These are phyloP conservation scores for Talaromyces nanjingensis DNA, from an alignment of 495 filamentous ascomycete species.

Conservation along the genomic window DNA sequence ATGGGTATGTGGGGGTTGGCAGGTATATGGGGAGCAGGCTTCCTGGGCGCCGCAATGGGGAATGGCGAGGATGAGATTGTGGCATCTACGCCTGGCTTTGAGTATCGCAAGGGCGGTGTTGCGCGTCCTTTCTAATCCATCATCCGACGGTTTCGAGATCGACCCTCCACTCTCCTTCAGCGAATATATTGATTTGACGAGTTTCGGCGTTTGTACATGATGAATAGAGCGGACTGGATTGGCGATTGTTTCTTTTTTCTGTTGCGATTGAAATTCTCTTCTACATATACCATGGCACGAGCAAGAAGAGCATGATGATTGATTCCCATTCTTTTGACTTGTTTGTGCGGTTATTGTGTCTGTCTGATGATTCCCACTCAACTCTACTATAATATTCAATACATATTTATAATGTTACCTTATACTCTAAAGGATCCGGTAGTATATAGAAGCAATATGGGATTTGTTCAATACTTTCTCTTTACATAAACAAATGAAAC, in stretches of 20 bases:
- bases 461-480: neutral
- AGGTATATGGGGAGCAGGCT: conserved; percentile 71
- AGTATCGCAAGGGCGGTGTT: conserved; percentile 7
- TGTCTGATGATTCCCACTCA: neutral
- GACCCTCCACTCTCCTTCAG: neutral
- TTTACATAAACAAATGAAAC: neutral
- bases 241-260: neutral
- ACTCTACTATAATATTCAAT: neutral
- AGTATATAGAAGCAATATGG: neutral
- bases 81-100: conserved; percentile 10
- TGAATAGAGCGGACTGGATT: neutral
- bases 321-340: neutral
- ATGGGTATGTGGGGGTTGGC: conserved; percentile 93
- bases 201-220: conserved; percentile 4
- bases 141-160: neutral
- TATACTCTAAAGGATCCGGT: neutral
- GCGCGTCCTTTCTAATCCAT: neutral
- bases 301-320: neutral
- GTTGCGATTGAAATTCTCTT: neutral
- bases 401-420: neutral
- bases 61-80: conserved; percentile 30
- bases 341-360: neutral
- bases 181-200: neutral
- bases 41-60: conserved; percentile 44
- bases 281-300: conserved; percentile 1